A percentile compares a stretch with the other conserved stretches of the same genome.
These are phyloP conservation scores for Aspergillus sp. DNA, from an alignment of 2,329 filamentous ascomycete species.

Conservation along the genomic window DNA sequence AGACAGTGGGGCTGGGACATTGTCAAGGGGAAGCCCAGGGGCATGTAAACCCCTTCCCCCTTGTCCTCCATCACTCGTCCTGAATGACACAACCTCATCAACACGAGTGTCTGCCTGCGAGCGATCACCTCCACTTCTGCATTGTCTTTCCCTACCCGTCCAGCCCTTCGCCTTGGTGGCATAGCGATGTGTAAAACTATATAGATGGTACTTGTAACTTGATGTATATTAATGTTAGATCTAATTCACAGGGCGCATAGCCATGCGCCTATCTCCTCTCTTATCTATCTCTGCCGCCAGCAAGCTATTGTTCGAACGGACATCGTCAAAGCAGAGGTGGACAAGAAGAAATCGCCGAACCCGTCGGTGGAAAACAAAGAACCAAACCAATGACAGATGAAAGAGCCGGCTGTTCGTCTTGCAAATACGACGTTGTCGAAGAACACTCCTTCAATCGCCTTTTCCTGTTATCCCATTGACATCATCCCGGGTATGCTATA, in stretches of 20 bases:
- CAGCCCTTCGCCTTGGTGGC: slow-evolving; percentile 13
- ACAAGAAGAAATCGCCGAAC: background rate
- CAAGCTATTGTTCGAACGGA: slow-evolving; percentile 1
- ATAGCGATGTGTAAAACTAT: slow-evolving; percentile 19
- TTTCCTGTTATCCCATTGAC: background rate
- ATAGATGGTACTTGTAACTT: slow-evolving; percentile 16
- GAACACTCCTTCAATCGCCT: too few relatives aligned
- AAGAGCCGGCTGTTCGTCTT: too few relatives aligned
- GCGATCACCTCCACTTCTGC: background rate
- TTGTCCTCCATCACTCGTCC: background rate
- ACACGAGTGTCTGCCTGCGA: background rate
- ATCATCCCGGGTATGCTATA: background rate
- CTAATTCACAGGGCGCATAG: slow-evolving; percentile 20
- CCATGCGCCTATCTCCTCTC: slow-evolving; percentile 23
- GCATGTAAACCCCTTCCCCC: slow-evolving; percentile 15
- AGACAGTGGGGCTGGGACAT: slow-evolving; percentile 93
- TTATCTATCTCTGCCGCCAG: slow-evolving; percentile 8
- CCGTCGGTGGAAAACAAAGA: background rate
- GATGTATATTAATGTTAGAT: slow-evolving; percentile 36
- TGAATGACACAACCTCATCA: background rate
- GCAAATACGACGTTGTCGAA: too few relatives aligned
- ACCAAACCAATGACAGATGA: too few relatives aligned
- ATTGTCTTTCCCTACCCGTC: background rate
- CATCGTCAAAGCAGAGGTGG: background rate
- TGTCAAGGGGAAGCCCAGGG: slow-evolving; percentile 65